Percentiles rank a stretch among this genome's conserved stretches.
Conservation (phyloP, 2,329 filamentous ascomycete species). For the Colletotrichum sp. region DNA sequence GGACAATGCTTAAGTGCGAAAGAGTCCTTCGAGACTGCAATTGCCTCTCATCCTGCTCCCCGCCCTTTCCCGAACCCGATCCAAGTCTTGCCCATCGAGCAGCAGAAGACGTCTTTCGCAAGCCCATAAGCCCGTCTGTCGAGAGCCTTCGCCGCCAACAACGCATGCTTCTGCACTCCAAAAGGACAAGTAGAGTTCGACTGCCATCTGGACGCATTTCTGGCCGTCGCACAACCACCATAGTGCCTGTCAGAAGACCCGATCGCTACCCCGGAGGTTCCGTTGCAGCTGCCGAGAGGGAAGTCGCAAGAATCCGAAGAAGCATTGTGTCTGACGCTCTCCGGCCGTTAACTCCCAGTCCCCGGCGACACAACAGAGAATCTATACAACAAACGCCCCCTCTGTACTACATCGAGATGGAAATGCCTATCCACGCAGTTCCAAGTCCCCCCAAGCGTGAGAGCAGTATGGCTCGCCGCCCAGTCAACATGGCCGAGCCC, state of each 20-base stretch:
- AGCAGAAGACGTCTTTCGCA: slow-evolving; percentile 34
- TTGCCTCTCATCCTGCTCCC: slow-evolving; percentile 9
- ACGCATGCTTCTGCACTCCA: slow-evolving; percentile 36
- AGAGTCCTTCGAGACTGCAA: slow-evolving; percentile 36
- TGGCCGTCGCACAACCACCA: background rate
- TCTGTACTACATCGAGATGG: background rate
- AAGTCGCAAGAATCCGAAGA: background rate
- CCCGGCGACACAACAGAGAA: background rate
- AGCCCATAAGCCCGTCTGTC: slow-evolving; percentile 33
- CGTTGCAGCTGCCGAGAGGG: background rate
- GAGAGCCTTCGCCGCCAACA: slow-evolving; percentile 38
- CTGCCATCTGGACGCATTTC: slow-evolving; percentile 25
- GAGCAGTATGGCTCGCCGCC: background rate
- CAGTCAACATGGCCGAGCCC: background rate
- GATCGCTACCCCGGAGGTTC: background rate
- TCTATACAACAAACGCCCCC: slow-evolving; percentile 6
- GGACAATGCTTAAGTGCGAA: slow-evolving; percentile 47
- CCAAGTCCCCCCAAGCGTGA: background rate
- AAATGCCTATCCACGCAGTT: background rate
- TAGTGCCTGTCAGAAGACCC: background rate
- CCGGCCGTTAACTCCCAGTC: background rate
- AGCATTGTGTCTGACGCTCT: slow-evolving; percentile 3
- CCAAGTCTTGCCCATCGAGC: slow-evolving; percentile 30
- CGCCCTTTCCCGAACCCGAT: background rate
- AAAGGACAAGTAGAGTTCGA: slow-evolving; percentile 37